Conservation (phyloP, 306 rosid genomes). For the Cucumis sativus region DNA sequence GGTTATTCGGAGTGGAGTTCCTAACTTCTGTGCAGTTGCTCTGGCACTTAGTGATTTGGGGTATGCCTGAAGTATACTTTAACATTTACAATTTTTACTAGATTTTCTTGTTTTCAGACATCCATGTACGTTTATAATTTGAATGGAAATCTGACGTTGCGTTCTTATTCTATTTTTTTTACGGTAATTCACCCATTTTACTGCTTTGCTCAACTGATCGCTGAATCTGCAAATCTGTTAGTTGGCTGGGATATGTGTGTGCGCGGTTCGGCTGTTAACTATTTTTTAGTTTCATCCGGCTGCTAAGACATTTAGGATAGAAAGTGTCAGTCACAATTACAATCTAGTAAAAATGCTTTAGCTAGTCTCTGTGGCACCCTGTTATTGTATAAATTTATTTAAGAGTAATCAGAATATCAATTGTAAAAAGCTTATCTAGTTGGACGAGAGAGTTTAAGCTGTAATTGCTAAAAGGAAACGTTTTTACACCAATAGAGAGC, state of each 20-base stretch:
- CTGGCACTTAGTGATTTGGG: conserved; percentile 81
- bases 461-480: not conserved
- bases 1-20: conserved; percentile 92
- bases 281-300: conserved; percentile 12
- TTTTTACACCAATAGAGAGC: not conserved
- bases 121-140: not conserved
- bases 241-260: not conserved
- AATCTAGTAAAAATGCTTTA: not conserved
- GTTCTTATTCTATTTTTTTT: not conserved
- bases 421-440: not conserved
- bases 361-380: not conserved
- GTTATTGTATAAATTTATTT: not conserved
- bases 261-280: not conserved
- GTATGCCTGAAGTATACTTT: conserved; percentile 29
- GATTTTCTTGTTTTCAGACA: not conserved
- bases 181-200: not conserved
- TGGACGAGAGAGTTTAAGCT: not conserved
- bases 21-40: conserved; percentile 91
- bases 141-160: not conserved
- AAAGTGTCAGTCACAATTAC: not conserved
- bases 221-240: not conserved
- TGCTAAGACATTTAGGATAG: not conserved
- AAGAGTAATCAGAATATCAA: not conserved
- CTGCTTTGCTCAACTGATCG: not conserved
- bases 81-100: not conserved